A percentile compares a stretch with the other conserved stretches of the same genome.
Evolutionary conservation across 1,284 basidiomycete genomes (phyloP).

Genomic region (Sanghuangporus sanghuang): DNA sequence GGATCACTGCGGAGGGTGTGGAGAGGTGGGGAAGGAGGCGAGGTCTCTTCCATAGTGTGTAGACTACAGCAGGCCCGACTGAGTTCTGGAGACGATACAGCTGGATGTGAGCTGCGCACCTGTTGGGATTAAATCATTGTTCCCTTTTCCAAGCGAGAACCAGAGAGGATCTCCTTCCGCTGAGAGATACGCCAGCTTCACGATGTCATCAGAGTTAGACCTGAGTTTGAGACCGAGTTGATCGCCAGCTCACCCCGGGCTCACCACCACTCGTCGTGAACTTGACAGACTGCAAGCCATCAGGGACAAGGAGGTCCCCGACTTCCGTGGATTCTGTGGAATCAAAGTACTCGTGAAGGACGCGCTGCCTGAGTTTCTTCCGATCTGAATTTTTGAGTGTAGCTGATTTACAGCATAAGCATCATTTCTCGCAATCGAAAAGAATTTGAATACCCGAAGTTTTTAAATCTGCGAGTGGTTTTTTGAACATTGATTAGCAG

Average conservation of each 20-base stretch:
- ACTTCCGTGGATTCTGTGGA: conserved; percentile 28
- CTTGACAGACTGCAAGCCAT: conserved; percentile 61
- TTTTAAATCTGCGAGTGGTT: conserved; percentile 58
- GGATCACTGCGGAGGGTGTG: conserved; percentile 60
- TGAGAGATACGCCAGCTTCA: conserved; percentile 57
- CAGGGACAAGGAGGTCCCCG: conserved; percentile 61
- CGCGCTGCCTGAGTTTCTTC: conserved; percentile 58
- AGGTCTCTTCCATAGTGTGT: conserved; percentile 70
- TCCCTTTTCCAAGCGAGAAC: conserved; percentile 70
- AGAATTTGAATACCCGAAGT: conserved; percentile 45
- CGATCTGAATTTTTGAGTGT: conserved; percentile 66
- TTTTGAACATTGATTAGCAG: conserved; percentile 60
- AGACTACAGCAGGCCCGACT: conserved; percentile 34
- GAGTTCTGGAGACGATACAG: neutral
- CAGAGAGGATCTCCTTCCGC: conserved; percentile 75
- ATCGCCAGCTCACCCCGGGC: conserved; percentile 47
- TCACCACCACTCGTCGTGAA: conserved; percentile 58
- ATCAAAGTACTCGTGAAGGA: conserved; percentile 42
- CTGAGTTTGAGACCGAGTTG: neutral
- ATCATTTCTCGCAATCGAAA: neutral
- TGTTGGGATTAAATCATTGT: conserved; percentile 66
- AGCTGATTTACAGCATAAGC: conserved; percentile 30
- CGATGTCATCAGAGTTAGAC: conserved; percentile 3
- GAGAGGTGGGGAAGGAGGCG: conserved; percentile 60
- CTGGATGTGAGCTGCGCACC: conserved; percentile 29